Percentiles rank a stretch among this genome's conserved stretches.
These are phyloP conservation scores for Neophaeococcomyces aloes DNA, from an alignment of 2,329 filamentous ascomycete species.

Conservation along the genomic window DNA sequence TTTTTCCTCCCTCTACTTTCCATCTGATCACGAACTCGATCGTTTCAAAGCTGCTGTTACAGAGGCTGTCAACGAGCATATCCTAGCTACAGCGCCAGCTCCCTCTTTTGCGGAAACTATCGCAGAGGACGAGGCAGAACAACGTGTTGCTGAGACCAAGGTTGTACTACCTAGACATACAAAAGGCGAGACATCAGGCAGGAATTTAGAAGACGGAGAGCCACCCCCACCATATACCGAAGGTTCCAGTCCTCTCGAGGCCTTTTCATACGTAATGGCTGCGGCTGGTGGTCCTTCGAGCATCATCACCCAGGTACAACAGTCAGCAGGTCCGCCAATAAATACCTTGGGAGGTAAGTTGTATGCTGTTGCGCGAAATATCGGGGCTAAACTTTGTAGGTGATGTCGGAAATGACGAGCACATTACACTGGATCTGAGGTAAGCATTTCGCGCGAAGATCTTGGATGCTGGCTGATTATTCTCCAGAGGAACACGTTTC, in stretches of 20 bases:
- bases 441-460: constrained; percentile 6
- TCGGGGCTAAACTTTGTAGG: constrained; percentile 8
- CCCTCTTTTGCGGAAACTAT: constrained; percentile 42
- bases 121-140: constrained; percentile 35
- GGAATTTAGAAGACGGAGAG: constrained; percentile 69
- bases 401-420: constrained; percentile 21
- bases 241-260: constrained; percentile 80
- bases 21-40: constrained; percentile 31
- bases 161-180: constrained; percentile 70
- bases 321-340: constrained; percentile 72
- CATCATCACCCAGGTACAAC: constrained; percentile 98
- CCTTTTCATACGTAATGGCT: constrained; percentile 96
- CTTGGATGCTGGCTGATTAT: constrained; percentile 21
- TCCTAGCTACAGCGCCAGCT: constrained; percentile 43
- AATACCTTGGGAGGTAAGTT: constrained; percentile 73
- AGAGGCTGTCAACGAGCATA: constrained; percentile 37
- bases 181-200: constrained; percentile 64
- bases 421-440: constrained; percentile 23
- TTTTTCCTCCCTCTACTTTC: constrained; percentile 54
- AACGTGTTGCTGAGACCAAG: constrained; percentile 62
- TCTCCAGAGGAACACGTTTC: constrained; percentile 73
- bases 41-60: constrained; percentile 34
- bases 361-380: neutral
- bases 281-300: constrained; percentile 92
- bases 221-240: constrained; percentile 94